These are phyloP conservation scores for Aspergillus persii DNA, from an alignment of 2,329 filamentous ascomycete genomes.

Conservation along the genomic window DNA sequence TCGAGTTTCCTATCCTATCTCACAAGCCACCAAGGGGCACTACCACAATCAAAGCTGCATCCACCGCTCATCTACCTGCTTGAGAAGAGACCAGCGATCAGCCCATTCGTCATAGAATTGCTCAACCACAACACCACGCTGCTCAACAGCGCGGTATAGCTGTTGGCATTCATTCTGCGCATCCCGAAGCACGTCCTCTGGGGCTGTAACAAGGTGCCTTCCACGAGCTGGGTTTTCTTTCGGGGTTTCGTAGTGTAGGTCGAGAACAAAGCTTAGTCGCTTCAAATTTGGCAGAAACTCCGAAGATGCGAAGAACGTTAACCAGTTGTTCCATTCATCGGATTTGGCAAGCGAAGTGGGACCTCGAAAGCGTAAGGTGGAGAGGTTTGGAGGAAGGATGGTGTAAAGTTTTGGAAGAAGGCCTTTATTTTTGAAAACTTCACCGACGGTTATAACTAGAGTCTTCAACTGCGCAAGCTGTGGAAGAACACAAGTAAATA, in stretches of 20 bases:
- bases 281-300: conserved; percentile 22
- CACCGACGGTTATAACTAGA: conserved; percentile 21
- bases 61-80: conserved; percentile 25
- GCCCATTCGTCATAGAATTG: conserved; percentile 16
- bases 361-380: conserved; percentile 24
- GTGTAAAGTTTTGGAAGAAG: conserved; percentile 19
- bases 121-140: conserved; percentile 19
- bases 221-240: neutral
- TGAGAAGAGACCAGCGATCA: conserved; percentile 2
- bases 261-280: conserved; percentile 22
- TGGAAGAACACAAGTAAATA: conserved; percentile 15
- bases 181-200: conserved; percentile 10
- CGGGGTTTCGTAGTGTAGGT: conserved; percentile 15
- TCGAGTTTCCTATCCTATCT: neutral
- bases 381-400: conserved; percentile 21
- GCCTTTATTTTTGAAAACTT: conserved; percentile 18
- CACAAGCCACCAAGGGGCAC: neutral
- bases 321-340: conserved; percentile 21
- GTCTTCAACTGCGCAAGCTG: conserved; percentile 15
- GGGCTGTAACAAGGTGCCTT: neutral
- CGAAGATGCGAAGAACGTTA: conserved; percentile 18
- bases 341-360: conserved; percentile 20
- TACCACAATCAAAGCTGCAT: neutral
- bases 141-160: conserved; percentile 15
- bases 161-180: conserved; percentile 18